Conservation (phyloP, 2,329 filamentous ascomycete species). For the Bipolaris sorokiniana region DNA sequence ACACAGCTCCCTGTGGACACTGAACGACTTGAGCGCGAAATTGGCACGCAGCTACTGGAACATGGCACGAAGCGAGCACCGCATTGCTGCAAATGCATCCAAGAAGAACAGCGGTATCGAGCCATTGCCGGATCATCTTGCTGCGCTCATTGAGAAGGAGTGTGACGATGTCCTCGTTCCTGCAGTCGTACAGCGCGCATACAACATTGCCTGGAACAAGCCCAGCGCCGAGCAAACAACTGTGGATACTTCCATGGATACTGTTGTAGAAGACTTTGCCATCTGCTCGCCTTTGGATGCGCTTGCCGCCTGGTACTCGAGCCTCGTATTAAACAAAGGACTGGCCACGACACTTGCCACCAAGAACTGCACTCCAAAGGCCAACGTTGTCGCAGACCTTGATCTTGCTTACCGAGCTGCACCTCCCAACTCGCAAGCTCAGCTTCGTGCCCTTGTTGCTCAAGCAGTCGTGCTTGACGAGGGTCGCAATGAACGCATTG, state of each 20-base stretch:
- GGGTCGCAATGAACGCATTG: slow-evolving; percentile 58
- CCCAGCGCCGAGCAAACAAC: slow-evolving; percentile 71
- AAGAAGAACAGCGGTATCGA: slow-evolving; percentile 62
- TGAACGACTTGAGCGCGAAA: slow-evolving; percentile 73
- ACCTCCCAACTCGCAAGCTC: slow-evolving; percentile 77
- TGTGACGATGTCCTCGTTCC: slow-evolving; percentile 82
- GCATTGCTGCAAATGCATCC: slow-evolving; percentile 48
- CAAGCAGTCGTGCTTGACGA: slow-evolving; percentile 64
- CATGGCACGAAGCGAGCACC: slow-evolving; percentile 71
- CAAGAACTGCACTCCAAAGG: slow-evolving; percentile 54
- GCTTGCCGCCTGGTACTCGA: slow-evolving; percentile 90
- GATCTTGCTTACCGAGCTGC: slow-evolving; percentile 74
- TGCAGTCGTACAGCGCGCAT: slow-evolving; percentile 79
- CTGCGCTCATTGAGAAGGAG: slow-evolving; percentile 75
- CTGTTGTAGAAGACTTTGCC: slow-evolving; percentile 82
- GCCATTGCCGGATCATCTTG: slow-evolving; percentile 76
- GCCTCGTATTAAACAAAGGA: slow-evolving; percentile 71
- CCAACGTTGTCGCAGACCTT: slow-evolving; percentile 62
- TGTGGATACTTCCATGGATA: slow-evolving; percentile 75
- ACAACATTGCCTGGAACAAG: slow-evolving; percentile 88
- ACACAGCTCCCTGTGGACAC: slow-evolving; percentile 67
- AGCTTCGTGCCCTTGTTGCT: slow-evolving; percentile 63
- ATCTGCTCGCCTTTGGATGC: slow-evolving; percentile 88
- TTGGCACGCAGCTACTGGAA: slow-evolving; percentile 82
- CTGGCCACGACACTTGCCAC: slow-evolving; percentile 68